Base-by-base conservation (phyloP, 2,329 filamentous ascomycete genomes). In the Zymoseptoria crescenta region DNA sequence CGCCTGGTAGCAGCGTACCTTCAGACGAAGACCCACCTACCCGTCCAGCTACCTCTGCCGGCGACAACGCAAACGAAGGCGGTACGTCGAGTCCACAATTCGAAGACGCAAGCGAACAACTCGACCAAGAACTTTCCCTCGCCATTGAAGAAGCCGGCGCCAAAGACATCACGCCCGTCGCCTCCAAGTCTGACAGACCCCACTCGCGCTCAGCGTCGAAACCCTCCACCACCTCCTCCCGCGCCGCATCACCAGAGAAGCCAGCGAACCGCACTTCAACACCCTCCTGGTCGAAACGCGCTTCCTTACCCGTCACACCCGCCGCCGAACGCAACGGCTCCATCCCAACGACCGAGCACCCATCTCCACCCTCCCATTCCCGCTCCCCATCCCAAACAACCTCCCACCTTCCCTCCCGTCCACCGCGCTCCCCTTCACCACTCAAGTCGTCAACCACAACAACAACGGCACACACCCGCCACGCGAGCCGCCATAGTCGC, bases 81-180 rank as follows among this genome's bases (percentile, higher is more conserved):
- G 62, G 57, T 9, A 52, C 54, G 13, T 57, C 54, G 16, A 30
- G 49, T n/a, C 53, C 64, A 6, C 64, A 62, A 8, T 66, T 64
- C 35, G 62, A 66, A 49, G 64, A 66, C 48, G 64, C 64, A 19
- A 63, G 56, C 19, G 59, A 64, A 50, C 59, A 66, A 27, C 56
- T 54, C 8, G 58, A 62, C 9, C 29, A 52, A 2, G 41, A 58
- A 21, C 45, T 59, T 51, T n/a, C 56, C 57, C 13, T 55, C 45
- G 16, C 20, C 3, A 51, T 21, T 4, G 24, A 29, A 52, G 51
- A 52, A 24, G 51, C 51, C 51, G 24, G 27, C 24, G 24, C 24
- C 10, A 52, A 27, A 52, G 24, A 52, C 9, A 16, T 29, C 4
- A 29, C 24, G 19, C 51, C 24, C 21, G n/a, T n/a, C 27, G n/a